phyloP scores from a whole-genome alignment of 1,284 basidiomycete genomes.

The Cystobasidium pallidum region DNA sequence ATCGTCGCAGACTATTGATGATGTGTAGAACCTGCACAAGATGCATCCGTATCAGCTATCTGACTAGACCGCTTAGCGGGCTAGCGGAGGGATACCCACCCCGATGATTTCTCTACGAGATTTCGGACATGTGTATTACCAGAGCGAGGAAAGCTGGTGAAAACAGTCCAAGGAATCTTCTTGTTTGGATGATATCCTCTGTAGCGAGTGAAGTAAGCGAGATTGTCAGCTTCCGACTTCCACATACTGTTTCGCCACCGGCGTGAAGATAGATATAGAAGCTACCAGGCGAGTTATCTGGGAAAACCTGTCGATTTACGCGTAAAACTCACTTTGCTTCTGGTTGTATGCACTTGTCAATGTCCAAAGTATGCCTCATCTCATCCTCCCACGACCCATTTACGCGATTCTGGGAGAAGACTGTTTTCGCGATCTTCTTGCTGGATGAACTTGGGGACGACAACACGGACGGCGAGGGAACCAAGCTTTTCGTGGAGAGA shows the following conservation, averaged over 20 bases:
- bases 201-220: neutral
- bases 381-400: constrained; percentile 27
- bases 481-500: constrained; percentile 2
- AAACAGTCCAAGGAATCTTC: constrained; percentile 16
- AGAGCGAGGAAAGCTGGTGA: constrained; percentile 25
- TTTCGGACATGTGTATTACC: constrained; percentile 29
- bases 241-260: too few relatives aligned
- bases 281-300: too few relatives aligned
- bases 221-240: neutral
- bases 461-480: neutral
- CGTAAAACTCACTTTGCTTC: constrained; percentile 18
- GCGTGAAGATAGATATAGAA: too few relatives aligned
- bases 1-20: constrained; percentile 22
- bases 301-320: too few relatives aligned
- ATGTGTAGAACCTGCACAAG: constrained; percentile 13
- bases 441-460: neutral
- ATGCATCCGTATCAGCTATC: neutral
- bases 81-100: neutral
- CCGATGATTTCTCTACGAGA: constrained; percentile 30
- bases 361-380: constrained; percentile 6
- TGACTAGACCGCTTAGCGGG: too few relatives aligned
- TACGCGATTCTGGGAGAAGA: constrained; percentile 11
- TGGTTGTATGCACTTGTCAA: constrained; percentile 23
- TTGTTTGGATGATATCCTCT: constrained; percentile 31
- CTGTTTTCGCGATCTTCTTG: neutral